Conservation (phyloP, 2,329 filamentous ascomycete species). For the Penicillium palitans region DNA sequence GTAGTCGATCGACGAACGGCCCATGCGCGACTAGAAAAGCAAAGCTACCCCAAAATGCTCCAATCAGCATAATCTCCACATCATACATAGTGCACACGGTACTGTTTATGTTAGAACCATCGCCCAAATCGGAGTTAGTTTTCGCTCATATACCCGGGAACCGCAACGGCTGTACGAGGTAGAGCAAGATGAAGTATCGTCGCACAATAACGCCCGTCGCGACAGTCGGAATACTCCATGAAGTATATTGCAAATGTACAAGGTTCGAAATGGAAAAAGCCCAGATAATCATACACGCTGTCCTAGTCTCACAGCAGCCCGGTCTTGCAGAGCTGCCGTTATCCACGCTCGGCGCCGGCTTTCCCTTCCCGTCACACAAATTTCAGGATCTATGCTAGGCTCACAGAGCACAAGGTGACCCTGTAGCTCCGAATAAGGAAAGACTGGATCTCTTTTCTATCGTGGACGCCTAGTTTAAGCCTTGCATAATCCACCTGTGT, state of each 20-base stretch:
- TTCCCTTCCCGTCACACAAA: conserved; percentile 15
- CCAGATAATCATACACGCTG: conserved; percentile 3
- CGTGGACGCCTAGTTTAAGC: background rate
- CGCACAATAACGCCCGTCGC: conserved; percentile 14
- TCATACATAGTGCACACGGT: conserved; percentile 13
- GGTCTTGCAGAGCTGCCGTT: conserved; percentile 20
- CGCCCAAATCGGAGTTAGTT: background rate
- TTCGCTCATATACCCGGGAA: conserved; percentile 12
- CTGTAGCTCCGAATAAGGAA: conserved; percentile 9
- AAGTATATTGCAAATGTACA: conserved; percentile 12
- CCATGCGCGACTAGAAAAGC: conserved; percentile 26
- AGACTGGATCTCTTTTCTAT: background rate
- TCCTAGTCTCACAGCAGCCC: conserved; percentile 20
- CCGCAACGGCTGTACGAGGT: conserved; percentile 20
- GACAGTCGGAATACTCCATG: background rate
- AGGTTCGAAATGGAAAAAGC: conserved; percentile 13
- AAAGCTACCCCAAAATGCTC: background rate
- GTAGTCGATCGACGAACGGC: conserved; percentile 29
- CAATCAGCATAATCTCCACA: background rate
- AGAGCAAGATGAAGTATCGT: conserved; percentile 17
- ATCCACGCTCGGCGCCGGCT: conserved; percentile 20
- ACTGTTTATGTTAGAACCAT: background rate
- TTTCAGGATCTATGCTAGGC: conserved; percentile 7
- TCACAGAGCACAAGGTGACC: conserved; percentile 15
- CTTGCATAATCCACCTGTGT: conserved; percentile 1